These are phyloP conservation scores for Aspergillus versicolor DNA, from an alignment of 2,329 filamentous ascomycete species.

Conservation along the genomic window DNA sequence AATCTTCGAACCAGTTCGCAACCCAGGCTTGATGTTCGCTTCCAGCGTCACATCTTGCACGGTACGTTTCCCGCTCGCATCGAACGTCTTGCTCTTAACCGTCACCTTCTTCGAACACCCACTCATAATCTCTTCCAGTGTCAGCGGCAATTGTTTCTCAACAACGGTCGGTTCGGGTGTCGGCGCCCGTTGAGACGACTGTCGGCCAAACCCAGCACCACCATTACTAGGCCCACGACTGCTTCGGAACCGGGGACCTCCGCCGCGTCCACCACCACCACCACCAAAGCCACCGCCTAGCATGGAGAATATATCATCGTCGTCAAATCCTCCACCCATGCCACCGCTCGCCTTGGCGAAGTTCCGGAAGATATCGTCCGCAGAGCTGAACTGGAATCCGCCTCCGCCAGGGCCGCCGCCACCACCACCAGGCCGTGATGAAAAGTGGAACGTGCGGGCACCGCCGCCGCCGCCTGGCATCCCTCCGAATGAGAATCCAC, in stretches of 20 bases:
- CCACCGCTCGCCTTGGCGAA: constrained; percentile 66
- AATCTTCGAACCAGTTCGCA: constrained; percentile 97
- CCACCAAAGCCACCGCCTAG: constrained; percentile 43
- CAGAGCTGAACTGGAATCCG: constrained; percentile 80
- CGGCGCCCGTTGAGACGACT: constrained; percentile 34
- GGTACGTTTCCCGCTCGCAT: constrained; percentile 76
- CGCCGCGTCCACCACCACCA: constrained; percentile 47
- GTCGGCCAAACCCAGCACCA: constrained; percentile 27
- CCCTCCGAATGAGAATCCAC: constrained; percentile 51
- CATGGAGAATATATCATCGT: constrained; percentile 57
- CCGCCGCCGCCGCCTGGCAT: constrained; percentile 53
- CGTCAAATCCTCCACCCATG: constrained; percentile 53
- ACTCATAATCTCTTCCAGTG: constrained; percentile 83
- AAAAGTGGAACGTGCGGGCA: constrained; percentile 47
- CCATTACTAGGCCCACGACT: constrained; percentile 16
- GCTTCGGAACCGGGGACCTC: constrained; percentile 33
- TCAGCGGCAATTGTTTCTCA: constrained; percentile 76
- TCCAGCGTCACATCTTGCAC: constrained; percentile 88
- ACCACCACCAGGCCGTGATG: constrained; percentile 54
- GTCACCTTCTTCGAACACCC: constrained; percentile 96
- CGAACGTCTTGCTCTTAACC: constrained; percentile 95
- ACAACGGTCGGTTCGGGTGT: constrained; percentile 89
- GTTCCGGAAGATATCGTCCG: constrained; percentile 80
- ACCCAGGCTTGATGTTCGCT: constrained; percentile 90
- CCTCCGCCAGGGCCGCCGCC: constrained; percentile 47